Evolutionary conservation across 257 asterid genomes (phyloP), one percentile per base, ranked within the genome.

Genomic region (Datura wrightii): DNA sequence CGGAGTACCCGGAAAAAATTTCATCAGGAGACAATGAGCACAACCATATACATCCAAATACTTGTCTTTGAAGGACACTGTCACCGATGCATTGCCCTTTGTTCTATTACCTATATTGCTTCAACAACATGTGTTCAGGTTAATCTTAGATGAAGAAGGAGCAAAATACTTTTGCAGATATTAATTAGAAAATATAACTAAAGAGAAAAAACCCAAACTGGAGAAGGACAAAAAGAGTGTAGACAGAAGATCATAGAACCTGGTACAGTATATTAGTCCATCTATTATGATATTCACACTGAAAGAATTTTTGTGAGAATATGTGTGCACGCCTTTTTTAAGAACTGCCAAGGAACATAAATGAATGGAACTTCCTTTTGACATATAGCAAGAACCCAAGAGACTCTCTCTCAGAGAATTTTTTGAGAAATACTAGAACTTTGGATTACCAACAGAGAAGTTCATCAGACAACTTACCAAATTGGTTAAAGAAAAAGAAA

Each of bases 351-450:
- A 65, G 69, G 18, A 31, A 66, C 50, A 66, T 8, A 67, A 50
- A 67, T 15, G 76, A 67, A 39, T 8, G 31, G 76, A 37, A 15
- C 44, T 37, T 67, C 76, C 76, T 37, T 67, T 67, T 42, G 50
- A 67, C 76, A 15, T 67, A 67, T 7, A 67, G 76, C 76, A 67
- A 67, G 50, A 67, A 72, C 39, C 80, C 8, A 46, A 37, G 50
- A 37, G 76, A 19, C 10, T 31, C 34, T 58, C 80, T 42, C 54
- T 36, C 19, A 15, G 67, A 59, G 71, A 62, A 42, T 71, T 10
- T 39, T 41, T 44, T 44, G 56, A 72, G 58, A 72, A 46, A 72
- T 46, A 72, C n/a, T 11, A 72, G 18, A 72, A 6, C 80, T 19
- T 72, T 11, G 41, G 41, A 72, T 44, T 72, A 72, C 34, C 58